phyloP scores from a whole-genome alignment of 208 protist species.

The Trypanosoma conorhini region DNA sequence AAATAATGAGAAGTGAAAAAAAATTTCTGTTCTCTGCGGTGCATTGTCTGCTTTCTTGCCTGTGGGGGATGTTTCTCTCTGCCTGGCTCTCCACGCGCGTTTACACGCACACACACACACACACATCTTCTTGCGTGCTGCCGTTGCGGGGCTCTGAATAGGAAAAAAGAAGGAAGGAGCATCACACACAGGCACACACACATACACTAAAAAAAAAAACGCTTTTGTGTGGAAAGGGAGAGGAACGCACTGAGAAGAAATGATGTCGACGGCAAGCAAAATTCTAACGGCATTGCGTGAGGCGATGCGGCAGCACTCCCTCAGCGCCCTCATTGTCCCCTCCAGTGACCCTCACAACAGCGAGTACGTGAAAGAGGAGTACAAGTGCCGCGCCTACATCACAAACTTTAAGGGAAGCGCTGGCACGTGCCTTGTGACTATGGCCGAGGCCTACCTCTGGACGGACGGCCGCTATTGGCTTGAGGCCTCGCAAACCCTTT shows the following conservation, averaged over 20 bases:
- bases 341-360: conserved; percentile 95
- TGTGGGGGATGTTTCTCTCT: neutral
- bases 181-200: neutral
- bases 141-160: too few relatives aligned
- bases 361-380: conserved; percentile 93
- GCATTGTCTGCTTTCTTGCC: neutral
- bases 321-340: conserved; percentile 91
- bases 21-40: neutral
- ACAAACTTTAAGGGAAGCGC: conserved; percentile 96
- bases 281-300: conserved; percentile 63
- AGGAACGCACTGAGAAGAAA: neutral
- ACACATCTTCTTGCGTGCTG: too few relatives aligned
- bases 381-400: conserved; percentile 93
- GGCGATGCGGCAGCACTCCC: conserved; percentile 57
- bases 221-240: neutral
- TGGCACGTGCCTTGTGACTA: conserved; percentile 85
- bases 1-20: neutral
- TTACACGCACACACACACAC: too few relatives aligned
- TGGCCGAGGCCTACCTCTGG: conserved; percentile 91
- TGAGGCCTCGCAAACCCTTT: conserved; percentile 88
- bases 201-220: conserved; percentile 2
- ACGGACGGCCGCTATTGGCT: conserved; percentile 98
- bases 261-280: conserved; percentile 38
- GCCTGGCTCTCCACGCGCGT: neutral
- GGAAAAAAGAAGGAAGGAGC: too few relatives aligned